A percentile compares a stretch with the other conserved stretches of the same genome.
Evolutionary conservation across 441 rosid species (phyloP).

Genomic region (Hura crepitans): DNA sequence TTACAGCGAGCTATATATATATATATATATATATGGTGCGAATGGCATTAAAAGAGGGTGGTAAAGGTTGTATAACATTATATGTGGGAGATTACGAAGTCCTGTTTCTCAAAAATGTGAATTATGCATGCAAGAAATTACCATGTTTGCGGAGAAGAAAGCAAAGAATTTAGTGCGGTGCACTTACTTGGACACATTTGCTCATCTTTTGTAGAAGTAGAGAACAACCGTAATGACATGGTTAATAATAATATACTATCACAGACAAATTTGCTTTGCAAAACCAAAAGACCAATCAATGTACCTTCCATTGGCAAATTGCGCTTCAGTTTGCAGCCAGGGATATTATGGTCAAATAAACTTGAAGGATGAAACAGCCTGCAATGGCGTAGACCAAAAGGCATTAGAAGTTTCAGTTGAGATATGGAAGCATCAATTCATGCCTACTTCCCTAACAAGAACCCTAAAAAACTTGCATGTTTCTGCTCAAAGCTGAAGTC

Average conservation of each 20-base stretch:
- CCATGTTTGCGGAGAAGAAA: background rate
- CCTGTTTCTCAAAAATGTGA: background rate
- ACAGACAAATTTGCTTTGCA: background rate
- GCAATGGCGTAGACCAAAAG: constrained; percentile 20
- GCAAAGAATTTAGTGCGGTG: background rate
- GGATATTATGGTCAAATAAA: constrained; percentile 42
- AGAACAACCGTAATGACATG: background rate
- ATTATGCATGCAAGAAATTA: background rate
- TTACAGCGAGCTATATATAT: too few relatives aligned
- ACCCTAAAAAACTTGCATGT: too few relatives aligned
- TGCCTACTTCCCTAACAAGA: too few relatives aligned
- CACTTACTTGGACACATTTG: background rate
- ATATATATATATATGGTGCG: too few relatives aligned
- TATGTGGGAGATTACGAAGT: background rate
- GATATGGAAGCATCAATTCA: too few relatives aligned
- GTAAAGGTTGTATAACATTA: background rate
- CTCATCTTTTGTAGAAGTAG: background rate
- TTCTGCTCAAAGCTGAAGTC: too few relatives aligned
- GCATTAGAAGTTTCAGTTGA: background rate
- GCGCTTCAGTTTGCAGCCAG: background rate
- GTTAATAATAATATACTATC: background rate
- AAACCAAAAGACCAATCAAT: background rate
- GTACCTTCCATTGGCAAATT: background rate
- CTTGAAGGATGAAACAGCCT: constrained; percentile 74
- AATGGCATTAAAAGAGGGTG: background rate